Base-by-base conservation (phyloP, 1,284 basidiomycete species). In the Sutorius eximius region DNA sequence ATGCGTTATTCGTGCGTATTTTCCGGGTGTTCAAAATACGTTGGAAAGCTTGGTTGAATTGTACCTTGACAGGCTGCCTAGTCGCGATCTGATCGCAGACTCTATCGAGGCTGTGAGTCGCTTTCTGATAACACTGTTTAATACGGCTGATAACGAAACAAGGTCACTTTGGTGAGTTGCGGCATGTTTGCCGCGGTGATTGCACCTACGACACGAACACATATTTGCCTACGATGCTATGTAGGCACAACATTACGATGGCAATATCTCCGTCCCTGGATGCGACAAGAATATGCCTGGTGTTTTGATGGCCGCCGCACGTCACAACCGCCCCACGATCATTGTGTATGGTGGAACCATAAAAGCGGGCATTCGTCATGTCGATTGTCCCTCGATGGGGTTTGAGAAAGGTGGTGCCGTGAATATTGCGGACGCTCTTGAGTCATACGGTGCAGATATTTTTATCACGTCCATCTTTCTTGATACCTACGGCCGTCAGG, bases 201-300 rank as follows among this genome's bases (percentile, higher is more conserved):
- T 11, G 8, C 10, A 8, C 27, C 22, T 34, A 1, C 3, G 5
- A 27, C 24, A 30, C 29, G 20, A 52, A 51, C 29, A 6, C 27
- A 11, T 48, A 45, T 32, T 51, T 22, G 22, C 58, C 34, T 30
- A 27, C 24, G 24, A 27, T 53, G 32, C 6, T 55, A n/a, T n/a
- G n/a, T n/a, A 89, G 87, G 89, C 88, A 15, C 89, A 92, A 78
- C 85, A 91, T 69, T 90, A 94, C 64, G 91, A 94, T 59, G 91
- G 81, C n/a, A 91, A 91, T 64, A 91, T 94, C 56, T 82, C 87
- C 3, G 79, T 90, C 56, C 90, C 87, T 30, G 89, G 87, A 60
- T 95, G 92, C 62, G 93, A 96, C 75, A 96, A 95, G 76, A 95
- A 95, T 69, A 95, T 94, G 91, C 93, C 93, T 15, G 93, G 91